Evolutionary conservation across 768 basidiomycete genomes (phyloP), one percentile per base, ranked within the genome.

Genomic region (Termitomyces sp.): DNA sequence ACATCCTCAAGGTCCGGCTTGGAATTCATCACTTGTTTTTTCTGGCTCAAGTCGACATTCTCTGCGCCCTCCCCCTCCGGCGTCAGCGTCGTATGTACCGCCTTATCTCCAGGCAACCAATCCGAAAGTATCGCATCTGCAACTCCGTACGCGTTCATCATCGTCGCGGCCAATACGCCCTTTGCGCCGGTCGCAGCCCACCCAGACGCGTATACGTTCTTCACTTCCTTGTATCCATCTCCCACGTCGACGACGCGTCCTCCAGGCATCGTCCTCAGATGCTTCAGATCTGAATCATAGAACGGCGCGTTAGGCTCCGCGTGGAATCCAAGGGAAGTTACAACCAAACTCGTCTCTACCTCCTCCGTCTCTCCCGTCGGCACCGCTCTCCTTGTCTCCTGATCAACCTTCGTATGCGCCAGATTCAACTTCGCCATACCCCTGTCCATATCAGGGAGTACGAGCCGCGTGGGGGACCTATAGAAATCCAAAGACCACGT

Each of bases 111-210:
- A 41, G 59, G 42, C n/a, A 65, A 53, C 66, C 68, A 77, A 63
- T 95, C 94, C 1, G 73, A 70, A 1, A 93, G 59, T 52, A 98
- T 81, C 0, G 79, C 73, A 39, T 89, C 84, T 2, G 91, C 88
- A 2, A 91, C 84, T 3, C 79, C 78, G 66, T 94, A 93, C 21
- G 95, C 91, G 66, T 97, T 81, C 70, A 92, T 84, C 94, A 99
- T 94, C 34, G 97, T 97, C 3, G 86, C 79, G 2, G 93, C 94
- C 44, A 98, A 77, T 12, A 98, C 94, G 10, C 95, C 95, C 52
- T 83, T 86, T 0, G 97, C 94, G 35, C 96, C 96, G 3, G 82
- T 85, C 2, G 92, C 88, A 2, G 92, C 88, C 97, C 97, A 99
- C 10, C 96, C 96, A 1, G 91, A 87, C 1, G 92, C 88, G 66